A percentile compares a stretch with the other conserved stretches of the same genome.
These are phyloP conservation scores for Colletotrichum australisinense DNA, from an alignment of 2,329 filamentous ascomycete genomes.

Conservation along the genomic window DNA sequence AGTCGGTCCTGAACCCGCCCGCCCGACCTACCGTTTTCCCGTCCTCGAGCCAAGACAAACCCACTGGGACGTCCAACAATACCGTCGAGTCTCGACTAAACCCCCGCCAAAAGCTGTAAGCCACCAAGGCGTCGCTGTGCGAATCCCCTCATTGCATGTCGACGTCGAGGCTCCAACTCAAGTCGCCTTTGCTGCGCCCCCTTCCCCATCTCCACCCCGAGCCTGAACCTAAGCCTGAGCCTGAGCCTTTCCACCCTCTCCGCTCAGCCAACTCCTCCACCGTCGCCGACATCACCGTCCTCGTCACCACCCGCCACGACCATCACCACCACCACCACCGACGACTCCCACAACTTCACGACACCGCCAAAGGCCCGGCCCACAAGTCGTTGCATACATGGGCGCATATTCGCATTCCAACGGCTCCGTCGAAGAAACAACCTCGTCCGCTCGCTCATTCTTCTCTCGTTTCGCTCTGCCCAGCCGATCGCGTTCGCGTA, in stretches of 20 bases:
- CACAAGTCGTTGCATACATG: conserved; percentile 54
- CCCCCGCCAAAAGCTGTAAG: conserved; percentile 24
- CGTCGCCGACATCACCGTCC: conserved; percentile 36
- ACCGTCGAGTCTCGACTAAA: neutral
- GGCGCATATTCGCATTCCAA: conserved; percentile 54
- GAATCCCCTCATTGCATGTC: conserved; percentile 34
- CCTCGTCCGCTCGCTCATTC: conserved; percentile 55
- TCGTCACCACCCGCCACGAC: conserved; percentile 20
- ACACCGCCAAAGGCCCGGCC: conserved; percentile 35
- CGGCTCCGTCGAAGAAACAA: conserved; percentile 52
- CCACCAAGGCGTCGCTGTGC: conserved; percentile 26
- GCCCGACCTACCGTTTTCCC: conserved; percentile 3
- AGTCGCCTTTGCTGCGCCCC: conserved; percentile 33
- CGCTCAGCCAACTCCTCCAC: conserved; percentile 35
- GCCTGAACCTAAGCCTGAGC: conserved; percentile 19
- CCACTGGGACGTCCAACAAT: neutral
- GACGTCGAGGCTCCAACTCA: conserved; percentile 35
- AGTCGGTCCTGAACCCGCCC: conserved; percentile 29
- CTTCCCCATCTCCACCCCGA: conserved; percentile 39
- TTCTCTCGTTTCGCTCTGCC: conserved; percentile 65
- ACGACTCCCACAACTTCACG: conserved; percentile 22
- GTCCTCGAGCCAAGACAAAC: conserved; percentile 7
- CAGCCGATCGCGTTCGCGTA: conserved; percentile 65
- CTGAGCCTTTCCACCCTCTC: conserved; percentile 36
- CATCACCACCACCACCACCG: conserved; percentile 41